These are phyloP conservation scores for Pythium plurisporium DNA, from an alignment of 352 stramenopile species.

Conservation along the genomic window DNA sequence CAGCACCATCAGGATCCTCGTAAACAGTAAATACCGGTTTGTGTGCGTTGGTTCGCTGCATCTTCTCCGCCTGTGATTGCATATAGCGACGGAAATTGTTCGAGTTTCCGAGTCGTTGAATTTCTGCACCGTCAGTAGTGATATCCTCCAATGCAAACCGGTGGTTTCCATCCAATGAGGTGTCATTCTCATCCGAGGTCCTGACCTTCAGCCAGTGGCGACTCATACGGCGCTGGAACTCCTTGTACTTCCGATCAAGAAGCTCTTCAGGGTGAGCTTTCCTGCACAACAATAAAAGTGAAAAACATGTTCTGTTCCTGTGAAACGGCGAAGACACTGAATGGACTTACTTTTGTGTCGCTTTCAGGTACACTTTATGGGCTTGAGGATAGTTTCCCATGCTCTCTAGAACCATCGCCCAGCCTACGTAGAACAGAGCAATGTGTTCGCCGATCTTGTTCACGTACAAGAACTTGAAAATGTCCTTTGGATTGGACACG, in stretches of 20 bases:
- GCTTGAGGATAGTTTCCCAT: conserved; percentile 78
- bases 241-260: conserved; percentile 70
- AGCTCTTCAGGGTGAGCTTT: conserved; percentile 67
- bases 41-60: conserved; percentile 58
- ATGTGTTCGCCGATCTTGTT: conserved; percentile 83
- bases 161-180: conserved; percentile 39
- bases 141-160: conserved; percentile 62
- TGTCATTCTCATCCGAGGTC: conserved; percentile 26
- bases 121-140: conserved; percentile 39
- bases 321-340: neutral
- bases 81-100: conserved; percentile 66
- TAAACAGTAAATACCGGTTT: conserved; percentile 86
- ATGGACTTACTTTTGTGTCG: conserved; percentile 74
- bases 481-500: conserved; percentile 83
- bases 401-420: conserved; percentile 79
- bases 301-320: neutral
- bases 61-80: conserved; percentile 44
- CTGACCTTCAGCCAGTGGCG: conserved; percentile 75
- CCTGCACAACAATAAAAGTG: conserved; percentile 22
- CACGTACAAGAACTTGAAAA: conserved; percentile 87
- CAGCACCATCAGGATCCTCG: conserved; percentile 50
- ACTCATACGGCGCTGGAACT: conserved; percentile 82
- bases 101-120: conserved; percentile 49
- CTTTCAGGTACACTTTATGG: conserved; percentile 85
- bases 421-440: conserved; percentile 83